A percentile compares a stretch with the other conserved stretches of the same genome.
These are phyloP conservation scores for Cucurbita pepo DNA, from an alignment of 306 rosid genomes.

Conservation along the genomic window DNA sequence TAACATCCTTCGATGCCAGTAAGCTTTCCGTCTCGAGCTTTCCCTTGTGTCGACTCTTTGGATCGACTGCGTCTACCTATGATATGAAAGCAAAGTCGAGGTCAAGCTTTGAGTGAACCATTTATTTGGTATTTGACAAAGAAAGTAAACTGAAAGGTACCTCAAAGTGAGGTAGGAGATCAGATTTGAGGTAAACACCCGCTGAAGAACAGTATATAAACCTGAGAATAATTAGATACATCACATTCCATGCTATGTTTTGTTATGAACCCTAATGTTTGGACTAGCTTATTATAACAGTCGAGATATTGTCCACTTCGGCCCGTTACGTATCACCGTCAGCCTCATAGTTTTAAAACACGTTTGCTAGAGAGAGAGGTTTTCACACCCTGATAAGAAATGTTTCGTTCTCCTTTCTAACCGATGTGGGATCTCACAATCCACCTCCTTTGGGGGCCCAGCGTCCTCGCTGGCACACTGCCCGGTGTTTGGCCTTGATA, in stretches of 20 bases:
- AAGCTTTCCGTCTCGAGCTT: conserved; percentile 94
- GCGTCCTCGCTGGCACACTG: too few relatives aligned
- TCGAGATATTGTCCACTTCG: too few relatives aligned
- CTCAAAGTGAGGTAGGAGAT: conserved; percentile 73
- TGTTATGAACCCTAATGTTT: neutral
- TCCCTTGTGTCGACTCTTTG: conserved; percentile 99
- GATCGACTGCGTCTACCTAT: conserved; percentile 82
- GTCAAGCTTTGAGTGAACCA: neutral
- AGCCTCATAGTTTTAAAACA: too few relatives aligned
- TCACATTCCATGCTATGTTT: neutral
- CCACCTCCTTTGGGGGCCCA: too few relatives aligned
- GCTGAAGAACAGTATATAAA: conserved; percentile 98
- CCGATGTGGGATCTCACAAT: too few relatives aligned
- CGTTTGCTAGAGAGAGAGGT: too few relatives aligned
- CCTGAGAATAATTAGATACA: conserved; percentile 28
- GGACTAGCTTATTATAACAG: neutral
- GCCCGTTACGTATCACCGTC: too few relatives aligned
- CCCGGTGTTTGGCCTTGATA: too few relatives aligned
- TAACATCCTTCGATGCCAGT: conserved; percentile 53
- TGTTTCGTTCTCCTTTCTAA: too few relatives aligned
- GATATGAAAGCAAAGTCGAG: neutral
- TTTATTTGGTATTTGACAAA: neutral
- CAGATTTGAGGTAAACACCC: conserved; percentile 91
- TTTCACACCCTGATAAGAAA: too few relatives aligned
- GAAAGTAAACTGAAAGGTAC: conserved; percentile 14